Conservation (phyloP, 345 rosid genomes). For the Anastatica hierochuntica region DNA sequence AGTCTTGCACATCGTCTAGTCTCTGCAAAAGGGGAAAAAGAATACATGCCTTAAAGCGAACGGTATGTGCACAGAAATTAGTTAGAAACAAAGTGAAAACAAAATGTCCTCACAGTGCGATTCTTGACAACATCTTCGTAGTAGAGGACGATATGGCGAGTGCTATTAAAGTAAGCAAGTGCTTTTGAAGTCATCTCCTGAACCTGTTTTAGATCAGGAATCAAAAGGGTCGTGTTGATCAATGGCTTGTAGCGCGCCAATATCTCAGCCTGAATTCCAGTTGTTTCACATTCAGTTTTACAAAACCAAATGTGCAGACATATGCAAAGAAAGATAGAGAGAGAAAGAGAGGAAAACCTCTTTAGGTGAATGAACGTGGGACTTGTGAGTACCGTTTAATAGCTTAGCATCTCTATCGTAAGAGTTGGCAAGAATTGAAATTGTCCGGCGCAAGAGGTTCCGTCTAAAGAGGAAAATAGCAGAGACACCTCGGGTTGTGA, state of each 20-base stretch:
- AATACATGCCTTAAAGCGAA: not conserved
- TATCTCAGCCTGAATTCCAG: slow-evolving; percentile 70
- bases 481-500: slow-evolving; percentile 73
- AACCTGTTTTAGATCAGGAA: slow-evolving; percentile 54
- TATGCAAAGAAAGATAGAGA: not conserved
- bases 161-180: slow-evolving; percentile 69
- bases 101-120: slow-evolving; percentile 48
- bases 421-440: slow-evolving; percentile 88
- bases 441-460: slow-evolving; percentile 83
- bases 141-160: slow-evolving; percentile 67
- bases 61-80: not conserved
- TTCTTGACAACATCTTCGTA: slow-evolving; percentile 88
- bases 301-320: not conserved
- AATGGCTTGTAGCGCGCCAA: slow-evolving; percentile 83
- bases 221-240: slow-evolving; percentile 52
- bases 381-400: slow-evolving; percentile 92
- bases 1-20: slow-evolving; percentile 63
- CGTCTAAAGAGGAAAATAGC: slow-evolving; percentile 84
- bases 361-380: slow-evolving; percentile 81
- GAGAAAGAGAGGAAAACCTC: slow-evolving; percentile 42
- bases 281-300: slow-evolving; percentile 6
- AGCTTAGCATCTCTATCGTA: slow-evolving; percentile 72
- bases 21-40: slow-evolving; percentile 35
- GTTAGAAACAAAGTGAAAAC: not conserved
- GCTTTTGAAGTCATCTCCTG: slow-evolving; percentile 64